Base-by-base conservation (phyloP, 1,284 basidiomycete species). In the Malassezia psittaci region DNA sequence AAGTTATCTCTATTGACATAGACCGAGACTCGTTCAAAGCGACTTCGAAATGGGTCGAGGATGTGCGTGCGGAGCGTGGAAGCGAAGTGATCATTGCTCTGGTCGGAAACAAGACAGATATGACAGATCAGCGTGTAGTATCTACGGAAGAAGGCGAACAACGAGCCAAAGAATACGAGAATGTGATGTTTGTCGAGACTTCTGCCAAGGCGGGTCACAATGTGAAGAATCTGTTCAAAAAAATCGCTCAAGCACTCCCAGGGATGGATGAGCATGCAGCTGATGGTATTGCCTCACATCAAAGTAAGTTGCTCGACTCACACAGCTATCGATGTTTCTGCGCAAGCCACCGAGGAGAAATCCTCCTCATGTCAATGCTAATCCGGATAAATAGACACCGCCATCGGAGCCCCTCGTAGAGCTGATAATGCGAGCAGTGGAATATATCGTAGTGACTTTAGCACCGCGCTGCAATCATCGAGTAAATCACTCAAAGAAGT, bases 171-270 rank as follows among this genome's bases (percentile, higher is more conserved):
- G 86, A 94, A 74, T 80, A 94, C 61, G 47, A 57, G 19, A 86
- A 86, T 70, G 87, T 98, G 68, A 90, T 98, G 87, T 96, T 94
- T 74, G 96, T 98, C 84, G 94, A 99, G 78, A 98, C 94, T 4
- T 94, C 90, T 34, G 94, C 94, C 35, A 99, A 99, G 76, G 94
- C 94, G 3, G 94, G 94, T 2, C 93, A 98, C 77, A 99, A 99
- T 66, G 94, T 99, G 64, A 99, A 98, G 80, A 87, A 87, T 61
- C 78, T 99, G 60, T 99, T 99, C 82, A 89, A 96, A 79, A 98
- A 96, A 81, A 98, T 99, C 66, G 94, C 94, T 0, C 86, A 96
- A 84, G 90, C 90, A 3, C 77, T 99, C 54, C 94, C 94, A 7
- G 94, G 94, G 10, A 91, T 91, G 83, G 88, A 93, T 72, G 55